A percentile compares a stretch with the other conserved stretches of the same genome.
Conservation (phyloP, 257 asterid species). For the Primulina huaijiensis region DNA sequence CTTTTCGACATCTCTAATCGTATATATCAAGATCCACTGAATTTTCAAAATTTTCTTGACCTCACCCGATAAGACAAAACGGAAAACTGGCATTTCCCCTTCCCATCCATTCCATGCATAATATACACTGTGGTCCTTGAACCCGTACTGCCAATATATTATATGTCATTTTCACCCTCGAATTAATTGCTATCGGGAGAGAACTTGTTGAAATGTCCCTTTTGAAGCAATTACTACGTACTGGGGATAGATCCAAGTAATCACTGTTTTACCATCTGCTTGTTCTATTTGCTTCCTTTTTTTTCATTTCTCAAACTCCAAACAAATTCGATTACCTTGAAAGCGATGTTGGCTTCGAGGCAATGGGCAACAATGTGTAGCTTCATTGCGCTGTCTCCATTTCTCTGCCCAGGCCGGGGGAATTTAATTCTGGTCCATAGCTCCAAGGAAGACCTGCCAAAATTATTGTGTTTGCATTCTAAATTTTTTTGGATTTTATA, state of each 20-base stretch:
- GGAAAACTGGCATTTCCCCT: too few species aligned
- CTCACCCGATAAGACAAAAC: too few species aligned
- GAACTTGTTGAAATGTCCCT: constrained; percentile 37
- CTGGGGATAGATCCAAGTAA: constrained; percentile 24
- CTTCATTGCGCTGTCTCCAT: constrained; percentile 6
- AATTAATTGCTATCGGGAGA: neutral
- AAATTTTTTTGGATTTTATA: too few species aligned
- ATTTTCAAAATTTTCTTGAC: too few species aligned
- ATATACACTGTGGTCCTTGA: neutral
- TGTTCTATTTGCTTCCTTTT: constrained; percentile 23
- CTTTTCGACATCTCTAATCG: too few species aligned
- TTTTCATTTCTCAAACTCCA: neutral
- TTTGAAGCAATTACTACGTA: constrained; percentile 22
- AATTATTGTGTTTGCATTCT: too few species aligned
- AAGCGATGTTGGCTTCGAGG: neutral
- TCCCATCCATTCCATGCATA: too few species aligned
- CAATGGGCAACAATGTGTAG: neutral
- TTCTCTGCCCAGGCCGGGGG: neutral
- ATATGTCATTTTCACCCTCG: constrained; percentile 4
- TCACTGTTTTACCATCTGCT: constrained; percentile 15
- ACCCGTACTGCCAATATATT: neutral
- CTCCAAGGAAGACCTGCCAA: neutral
- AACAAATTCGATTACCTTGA: neutral
- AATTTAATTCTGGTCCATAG: neutral
- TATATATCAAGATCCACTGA: too few species aligned